Conservation (phyloP, 495 filamentous ascomycete genomes). For the Podospora fimiseda region DNA sequence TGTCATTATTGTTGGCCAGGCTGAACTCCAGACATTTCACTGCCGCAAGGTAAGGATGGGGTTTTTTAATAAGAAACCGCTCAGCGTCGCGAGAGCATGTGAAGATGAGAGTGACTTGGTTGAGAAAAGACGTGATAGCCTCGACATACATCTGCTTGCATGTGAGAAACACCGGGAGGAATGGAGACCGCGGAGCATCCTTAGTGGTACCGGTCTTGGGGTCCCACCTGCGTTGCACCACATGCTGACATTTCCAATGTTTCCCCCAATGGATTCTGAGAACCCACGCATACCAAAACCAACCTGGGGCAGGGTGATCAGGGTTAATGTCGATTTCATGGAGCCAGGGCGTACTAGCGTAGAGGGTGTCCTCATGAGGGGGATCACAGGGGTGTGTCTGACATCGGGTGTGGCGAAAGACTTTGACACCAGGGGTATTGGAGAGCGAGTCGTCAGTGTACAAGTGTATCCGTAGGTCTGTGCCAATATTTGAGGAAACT, state of each 20-base stretch:
- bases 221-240: constrained; percentile 14
- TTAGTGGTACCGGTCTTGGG: not conserved
- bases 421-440: not conserved
- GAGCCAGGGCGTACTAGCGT: constrained; percentile 3
- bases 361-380: constrained; percentile 2
- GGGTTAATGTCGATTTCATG: not conserved
- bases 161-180: constrained; percentile 18
- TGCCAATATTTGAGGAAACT: not conserved
- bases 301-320: constrained; percentile 1
- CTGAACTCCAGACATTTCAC: constrained; percentile 18
- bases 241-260: constrained; percentile 22
- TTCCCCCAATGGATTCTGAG: constrained; percentile 18
- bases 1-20: constrained; percentile 20
- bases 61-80: constrained; percentile 17
- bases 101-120: constrained; percentile 20
- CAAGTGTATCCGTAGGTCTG: constrained; percentile 21
- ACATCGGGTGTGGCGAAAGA: constrained; percentile 12
- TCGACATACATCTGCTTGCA: constrained; percentile 27
- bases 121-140: constrained; percentile 17
- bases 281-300: constrained; percentile 15
- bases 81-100: constrained; percentile 20
- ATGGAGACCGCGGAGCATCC: constrained; percentile 10
- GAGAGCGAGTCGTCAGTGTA: constrained; percentile 9
- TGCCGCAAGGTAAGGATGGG: constrained; percentile 11
- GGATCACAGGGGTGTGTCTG: constrained; percentile 2